Base-by-base conservation (phyloP, 2,329 filamentous ascomycete species). In the Diaporthe sp. region DNA sequence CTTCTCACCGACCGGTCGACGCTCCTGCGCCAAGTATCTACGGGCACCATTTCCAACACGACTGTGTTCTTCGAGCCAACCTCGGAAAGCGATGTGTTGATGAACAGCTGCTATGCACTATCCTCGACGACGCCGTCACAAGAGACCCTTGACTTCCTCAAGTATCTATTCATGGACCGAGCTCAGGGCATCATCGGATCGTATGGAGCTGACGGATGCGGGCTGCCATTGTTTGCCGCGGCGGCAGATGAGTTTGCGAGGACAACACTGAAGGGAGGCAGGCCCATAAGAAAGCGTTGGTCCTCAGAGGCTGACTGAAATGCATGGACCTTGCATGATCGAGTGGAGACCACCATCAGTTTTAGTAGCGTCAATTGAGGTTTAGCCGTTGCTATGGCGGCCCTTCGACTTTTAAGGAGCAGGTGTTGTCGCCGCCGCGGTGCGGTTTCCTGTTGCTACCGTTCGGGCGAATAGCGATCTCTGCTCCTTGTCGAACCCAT, bases 1-100 rank as follows among this genome's bases (percentile, higher is more conserved):
- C 59, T 77, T 22, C 72, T 77, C 31, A 75, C 72, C 12, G 75
- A 77, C 61, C 34, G 75, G 51, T 77, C 75, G 22, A 77, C 75
- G 17, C 68, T 77, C 19, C 44, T 77, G 34, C 75, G 75, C 42
- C 75, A 77, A 65, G 57, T 72, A 12, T 49, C 58, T n/a, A 70
- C 61, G 13, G 72, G 73, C 9, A 68, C 22, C 17, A 49, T 77
- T 7, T 65, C 57, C 1, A 57, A 69, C 15, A 71, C 70, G 46
- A 77, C 69, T 4, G 73, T 75, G 1, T 77, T 73, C 37, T 65
- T 71, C 34, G 73, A 75, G 73, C 73, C 75, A 39, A 55, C 55
- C 3, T 51, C 69, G 6, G 59, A 58, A n/a, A 34, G 70, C 13
- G 53, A 75, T 22, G 58, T 71, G 25, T 62, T 75, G 25, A 75